Evolutionary conservation across 2,329 filamentous ascomycete genomes (phyloP), one percentile per base, ranked within the genome.

Genomic region (Fusarium annulatum): DNA sequence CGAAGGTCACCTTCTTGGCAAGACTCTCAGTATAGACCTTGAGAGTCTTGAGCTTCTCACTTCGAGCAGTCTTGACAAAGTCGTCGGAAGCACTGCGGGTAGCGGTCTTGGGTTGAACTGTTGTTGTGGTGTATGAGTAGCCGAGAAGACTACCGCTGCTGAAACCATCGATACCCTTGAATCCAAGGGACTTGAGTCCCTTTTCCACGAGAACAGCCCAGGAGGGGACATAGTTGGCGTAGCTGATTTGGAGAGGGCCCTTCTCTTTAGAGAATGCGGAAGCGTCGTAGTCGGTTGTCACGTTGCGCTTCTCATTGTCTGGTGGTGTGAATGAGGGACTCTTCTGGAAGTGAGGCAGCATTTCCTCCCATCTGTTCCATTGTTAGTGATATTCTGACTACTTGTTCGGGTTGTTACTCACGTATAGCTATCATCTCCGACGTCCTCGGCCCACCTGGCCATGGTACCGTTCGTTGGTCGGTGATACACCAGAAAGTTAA

Each of bases 1-100:
- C 74, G 51, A 88, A 89, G 0, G 87, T 30, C 2, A 89, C 82
- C 46, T 80, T 83, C 71, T 84, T 83, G 5, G 84, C 87, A 9
- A 84, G 77, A 0, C 85, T 86, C 8, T 80, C 63, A 0, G 76
- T 78, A 56, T 84, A 87, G 1, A 87, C 76, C 7, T 77, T 82
- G 7, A 87, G 77, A 12, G 81, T 78, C 0, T 78, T 75, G n/a
- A 75, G 72, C 2, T 75, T 66, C 36, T 73, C 69, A 16, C 76
- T 74, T 8, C 77, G 80, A 2, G 78, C 79, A 16, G 58, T 33
- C 46, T 78, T 75, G n/a, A 79, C 48, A 38, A 76, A 80, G 34
- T 78, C 64, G 3, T 74, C 74, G 5, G 79, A 80, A 2, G 77
- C 75, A 26, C 78, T 79, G 12, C 79, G 72, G 7, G 76, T 76